Percentiles rank a stretch among this genome's conserved stretches.
Evolutionary conservation across 139 green algal genomes (phyloP).

Genomic region (Ettlia oleoabundans): DNA sequence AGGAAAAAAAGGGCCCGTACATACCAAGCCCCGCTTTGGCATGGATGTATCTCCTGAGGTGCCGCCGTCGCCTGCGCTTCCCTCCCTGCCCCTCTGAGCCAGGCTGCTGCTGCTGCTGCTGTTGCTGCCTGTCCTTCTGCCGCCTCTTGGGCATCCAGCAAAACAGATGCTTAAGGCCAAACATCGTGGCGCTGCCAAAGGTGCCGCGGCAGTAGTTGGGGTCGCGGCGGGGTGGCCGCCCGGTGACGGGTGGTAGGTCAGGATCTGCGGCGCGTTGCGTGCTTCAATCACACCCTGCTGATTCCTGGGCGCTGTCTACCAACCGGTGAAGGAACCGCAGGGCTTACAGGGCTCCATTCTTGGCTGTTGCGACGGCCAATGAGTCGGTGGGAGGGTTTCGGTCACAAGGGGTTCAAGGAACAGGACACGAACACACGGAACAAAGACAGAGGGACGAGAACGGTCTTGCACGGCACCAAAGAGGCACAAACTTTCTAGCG

Average conservation of each 20-base stretch:
- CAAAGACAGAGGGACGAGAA: too few relatives aligned
- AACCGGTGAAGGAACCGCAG: too few relatives aligned
- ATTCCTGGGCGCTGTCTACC: too few relatives aligned
- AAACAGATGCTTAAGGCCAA: not conserved
- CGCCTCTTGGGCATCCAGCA: conserved; percentile 18
- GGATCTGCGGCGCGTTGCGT: not conserved
- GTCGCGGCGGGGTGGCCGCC: not conserved
- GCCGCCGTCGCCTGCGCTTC: conserved; percentile 3
- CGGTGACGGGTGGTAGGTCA: not conserved
- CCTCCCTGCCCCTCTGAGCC: not conserved
- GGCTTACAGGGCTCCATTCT: too few relatives aligned
- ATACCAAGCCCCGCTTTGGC: not conserved
- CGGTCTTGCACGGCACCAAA: too few relatives aligned
- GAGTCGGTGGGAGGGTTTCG: too few relatives aligned
- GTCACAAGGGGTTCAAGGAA: too few relatives aligned
- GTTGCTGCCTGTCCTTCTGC: not conserved
- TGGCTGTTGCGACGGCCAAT: too few relatives aligned
- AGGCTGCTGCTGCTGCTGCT: not conserved
- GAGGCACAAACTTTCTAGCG: too few relatives aligned
- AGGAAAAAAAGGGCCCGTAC: not conserved
- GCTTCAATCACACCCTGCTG: not conserved
- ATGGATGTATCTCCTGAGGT: conserved; percentile 8
- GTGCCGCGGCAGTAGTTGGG: not conserved
- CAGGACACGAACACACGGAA: too few relatives aligned
- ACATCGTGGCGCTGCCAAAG: not conserved